phyloP scores from a whole-genome alignment of 805 yeast species.

The Kazachstania psychrophila region DNA sequence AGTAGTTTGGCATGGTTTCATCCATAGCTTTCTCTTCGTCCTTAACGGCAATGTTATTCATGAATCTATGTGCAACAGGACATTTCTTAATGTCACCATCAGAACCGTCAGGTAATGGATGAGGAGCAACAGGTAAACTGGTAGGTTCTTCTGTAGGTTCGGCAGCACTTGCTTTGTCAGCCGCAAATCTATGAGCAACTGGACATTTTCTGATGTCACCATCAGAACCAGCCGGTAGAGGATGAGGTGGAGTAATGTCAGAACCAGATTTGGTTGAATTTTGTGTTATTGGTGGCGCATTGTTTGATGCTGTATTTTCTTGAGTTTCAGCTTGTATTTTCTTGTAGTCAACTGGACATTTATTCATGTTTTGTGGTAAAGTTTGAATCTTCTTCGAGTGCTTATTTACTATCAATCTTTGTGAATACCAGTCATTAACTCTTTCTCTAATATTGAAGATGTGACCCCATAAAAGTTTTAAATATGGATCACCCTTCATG shows the following conservation, averaged over 20 bases:
- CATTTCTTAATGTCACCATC: slow-evolving; percentile 8
- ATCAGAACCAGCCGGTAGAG: slow-evolving; percentile 3
- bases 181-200: slow-evolving; percentile 10
- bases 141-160: too few relatives aligned
- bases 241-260: slow-evolving; percentile 5
- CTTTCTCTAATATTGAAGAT: slow-evolving; percentile 36
- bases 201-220: slow-evolving; percentile 11
- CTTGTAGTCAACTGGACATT: slow-evolving; percentile 21
- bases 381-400: slow-evolving; percentile 5
- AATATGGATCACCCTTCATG: slow-evolving; percentile 49
- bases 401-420: slow-evolving; percentile 12
- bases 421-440: slow-evolving; percentile 27
- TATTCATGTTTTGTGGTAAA: slow-evolving; percentile 4
- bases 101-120: slow-evolving; percentile 4
- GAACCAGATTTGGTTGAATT: not conserved
- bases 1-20: not conserved
- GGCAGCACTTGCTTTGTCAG: not conserved
- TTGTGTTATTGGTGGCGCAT: not conserved
- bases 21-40: not conserved
- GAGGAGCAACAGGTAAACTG: slow-evolving; percentile 3
- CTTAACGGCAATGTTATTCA: not conserved
- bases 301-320: not conserved
- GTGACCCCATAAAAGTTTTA: slow-evolving; percentile 46
- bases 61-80: slow-evolving; percentile 15
- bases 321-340: not conserved